A percentile compares a stretch with the other conserved stretches of the same genome.
These are phyloP conservation scores for Cyberlindnera bimundalis DNA, from an alignment of 805 yeast genomes.

Conservation along the genomic window DNA sequence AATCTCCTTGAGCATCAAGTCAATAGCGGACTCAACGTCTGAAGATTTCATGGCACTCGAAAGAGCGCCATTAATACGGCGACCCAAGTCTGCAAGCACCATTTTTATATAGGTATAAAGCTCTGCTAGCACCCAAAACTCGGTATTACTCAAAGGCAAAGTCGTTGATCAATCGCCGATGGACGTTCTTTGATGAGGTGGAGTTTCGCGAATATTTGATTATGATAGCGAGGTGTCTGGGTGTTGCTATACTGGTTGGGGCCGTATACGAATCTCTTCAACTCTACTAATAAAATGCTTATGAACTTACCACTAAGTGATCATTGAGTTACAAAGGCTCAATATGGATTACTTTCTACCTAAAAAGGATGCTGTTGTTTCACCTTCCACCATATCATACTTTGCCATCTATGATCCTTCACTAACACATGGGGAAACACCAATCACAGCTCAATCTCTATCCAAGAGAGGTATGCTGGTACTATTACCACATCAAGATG, in stretches of 20 bases:
- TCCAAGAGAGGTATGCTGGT: constrained; percentile 25
- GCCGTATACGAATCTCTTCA: too few species aligned
- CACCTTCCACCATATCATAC: constrained; percentile 24
- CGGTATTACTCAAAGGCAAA: too few species aligned
- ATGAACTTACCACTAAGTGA: too few species aligned
- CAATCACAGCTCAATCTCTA: constrained; percentile 22
- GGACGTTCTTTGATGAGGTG: too few species aligned
- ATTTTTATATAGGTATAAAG: constrained; percentile 32
- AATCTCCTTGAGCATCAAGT: constrained; percentile 76
- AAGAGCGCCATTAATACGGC: constrained; percentile 72
- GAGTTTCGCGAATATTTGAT: too few species aligned
- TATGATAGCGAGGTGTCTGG: background rate
- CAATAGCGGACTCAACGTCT: constrained; percentile 60
- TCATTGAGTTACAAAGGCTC: background rate
- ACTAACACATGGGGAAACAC: constrained; percentile 22
- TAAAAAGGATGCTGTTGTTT: constrained; percentile 12
- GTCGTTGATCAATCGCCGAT: too few species aligned
- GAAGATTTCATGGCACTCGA: constrained; percentile 55
- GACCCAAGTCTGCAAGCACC: constrained; percentile 80
- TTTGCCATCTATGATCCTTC: constrained; percentile 39
- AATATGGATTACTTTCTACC: constrained; percentile 25
- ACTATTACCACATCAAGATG: constrained; percentile 27
- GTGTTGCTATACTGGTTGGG: too few species aligned
- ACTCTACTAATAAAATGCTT: too few species aligned
- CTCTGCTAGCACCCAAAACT: too few species aligned